These are phyloP conservation scores for Rhizopus sp. DNA, from an alignment of 371 early-diverging fungal species.

Conservation along the genomic window DNA sequence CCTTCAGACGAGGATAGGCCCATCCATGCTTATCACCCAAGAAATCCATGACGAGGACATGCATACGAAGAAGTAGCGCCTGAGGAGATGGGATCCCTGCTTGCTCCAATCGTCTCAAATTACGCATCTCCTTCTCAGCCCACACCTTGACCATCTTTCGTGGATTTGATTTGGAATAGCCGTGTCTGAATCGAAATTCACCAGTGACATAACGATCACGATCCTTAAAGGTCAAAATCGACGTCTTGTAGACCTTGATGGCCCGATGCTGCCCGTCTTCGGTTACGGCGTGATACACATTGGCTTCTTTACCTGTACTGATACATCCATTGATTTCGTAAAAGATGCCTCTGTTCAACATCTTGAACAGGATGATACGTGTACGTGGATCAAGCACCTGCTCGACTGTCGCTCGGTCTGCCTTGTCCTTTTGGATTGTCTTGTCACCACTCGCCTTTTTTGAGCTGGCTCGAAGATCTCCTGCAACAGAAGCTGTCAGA, in stretches of 20 bases:
- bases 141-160: conserved; percentile 99
- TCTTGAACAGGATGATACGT: conserved; percentile 94
- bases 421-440: conserved; percentile 77
- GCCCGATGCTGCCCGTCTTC: conserved; percentile 86
- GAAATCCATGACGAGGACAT: conserved; percentile 98
- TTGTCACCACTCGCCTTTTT: conserved; percentile 83
- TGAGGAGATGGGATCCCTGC: conserved; percentile 96
- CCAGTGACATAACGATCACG: conserved; percentile 98
- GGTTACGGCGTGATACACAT: conserved; percentile 95
- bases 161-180: conserved; percentile 95
- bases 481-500: conserved; percentile 49
- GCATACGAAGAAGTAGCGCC: conserved; percentile 92
- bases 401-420: conserved; percentile 97
- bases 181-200: conserved; percentile 97
- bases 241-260: conserved; percentile 99
- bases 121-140: conserved; percentile 99
- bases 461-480: conserved; percentile 67
- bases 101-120: conserved; percentile 89
- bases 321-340: conserved; percentile 97
- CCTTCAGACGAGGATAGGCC: conserved; percentile 96
- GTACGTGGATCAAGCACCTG: conserved; percentile 99
- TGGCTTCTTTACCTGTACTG: conserved; percentile 99
- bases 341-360: conserved; percentile 89
- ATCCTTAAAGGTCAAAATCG: conserved; percentile 97
- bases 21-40: conserved; percentile 91